These are phyloP conservation scores for Xylariales sp. DNA, from an alignment of 2,329 filamentous ascomycete genomes.

Conservation along the genomic window DNA sequence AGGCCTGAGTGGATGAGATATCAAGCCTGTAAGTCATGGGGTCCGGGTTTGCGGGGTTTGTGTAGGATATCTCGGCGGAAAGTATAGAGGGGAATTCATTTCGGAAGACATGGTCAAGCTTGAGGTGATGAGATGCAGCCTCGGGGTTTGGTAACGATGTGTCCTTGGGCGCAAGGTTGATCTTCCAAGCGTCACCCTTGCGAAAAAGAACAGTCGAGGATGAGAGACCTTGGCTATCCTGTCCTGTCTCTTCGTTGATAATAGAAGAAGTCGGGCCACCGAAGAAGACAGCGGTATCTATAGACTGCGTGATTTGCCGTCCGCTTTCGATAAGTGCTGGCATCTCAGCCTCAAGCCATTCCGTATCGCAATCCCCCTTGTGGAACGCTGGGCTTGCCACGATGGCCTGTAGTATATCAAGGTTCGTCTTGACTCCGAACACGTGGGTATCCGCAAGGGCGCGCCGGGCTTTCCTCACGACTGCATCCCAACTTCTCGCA, in stretches of 20 bases:
- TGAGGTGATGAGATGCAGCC: conserved; percentile 42
- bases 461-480: conserved; percentile 47
- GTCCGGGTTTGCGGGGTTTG: conserved; percentile 25
- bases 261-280: background rate
- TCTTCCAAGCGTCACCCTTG: conserved; percentile 55
- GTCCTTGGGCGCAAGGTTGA: conserved; percentile 36
- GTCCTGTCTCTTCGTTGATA: background rate
- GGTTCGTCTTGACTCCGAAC: conserved; percentile 54
- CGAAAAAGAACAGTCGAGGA: conserved; percentile 42
- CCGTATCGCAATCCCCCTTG: conserved; percentile 44
- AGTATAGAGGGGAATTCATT: conserved; percentile 57
- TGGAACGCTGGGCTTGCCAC: conserved; percentile 45
- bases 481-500: conserved; percentile 45
- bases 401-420: conserved; percentile 50
- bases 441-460: conserved; percentile 52
- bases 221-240: background rate
- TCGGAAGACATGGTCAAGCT: conserved; percentile 47
- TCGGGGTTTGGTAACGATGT: conserved; percentile 16
- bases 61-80: conserved; percentile 47
- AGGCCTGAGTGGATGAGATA: conserved; percentile 27
- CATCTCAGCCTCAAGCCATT: conserved; percentile 52
- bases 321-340: conserved; percentile 21
- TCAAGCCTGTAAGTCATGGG: conserved; percentile 3
- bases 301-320: conserved; percentile 8
- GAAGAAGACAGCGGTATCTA: background rate